Conservation (phyloP, 352 stramenopile species). For the Pythium brachiatum region DNA sequence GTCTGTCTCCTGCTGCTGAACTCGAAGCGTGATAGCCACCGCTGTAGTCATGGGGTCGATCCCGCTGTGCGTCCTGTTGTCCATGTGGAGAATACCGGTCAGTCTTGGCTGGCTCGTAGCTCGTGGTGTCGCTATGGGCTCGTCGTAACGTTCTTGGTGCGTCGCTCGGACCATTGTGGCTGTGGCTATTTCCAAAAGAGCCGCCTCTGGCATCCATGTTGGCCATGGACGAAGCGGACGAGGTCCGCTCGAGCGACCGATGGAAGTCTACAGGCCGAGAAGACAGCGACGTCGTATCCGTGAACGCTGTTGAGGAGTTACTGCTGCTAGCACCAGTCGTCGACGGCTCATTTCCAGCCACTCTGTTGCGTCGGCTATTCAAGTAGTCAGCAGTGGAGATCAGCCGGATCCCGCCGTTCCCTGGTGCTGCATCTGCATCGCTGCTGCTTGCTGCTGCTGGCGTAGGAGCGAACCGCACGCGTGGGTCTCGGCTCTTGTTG, state of each 20-base stretch:
- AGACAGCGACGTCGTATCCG: not conserved
- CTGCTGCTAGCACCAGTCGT: not conserved
- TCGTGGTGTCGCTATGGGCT: not conserved
- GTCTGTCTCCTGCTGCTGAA: not conserved
- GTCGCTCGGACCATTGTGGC: not conserved
- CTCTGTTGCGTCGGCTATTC: conserved; percentile 21
- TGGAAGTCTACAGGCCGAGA: not conserved
- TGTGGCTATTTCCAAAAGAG: not conserved
- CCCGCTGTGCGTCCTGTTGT: not conserved
- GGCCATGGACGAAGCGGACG: conserved; percentile 3
- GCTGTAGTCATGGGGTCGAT: too few species aligned
- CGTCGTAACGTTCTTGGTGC: not conserved
- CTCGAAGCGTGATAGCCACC: not conserved
- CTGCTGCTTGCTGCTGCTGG: not conserved
- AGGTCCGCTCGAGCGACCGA: conserved; percentile 1
- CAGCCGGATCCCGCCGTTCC: not conserved
- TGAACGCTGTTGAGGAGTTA: not conserved
- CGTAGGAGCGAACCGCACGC: not conserved
- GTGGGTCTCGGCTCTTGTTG: conserved; percentile 20
- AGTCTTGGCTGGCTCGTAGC: not conserved
- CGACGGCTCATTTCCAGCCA: not conserved
- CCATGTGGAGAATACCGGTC: not conserved
- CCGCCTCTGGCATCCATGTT: not conserved
- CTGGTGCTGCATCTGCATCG: not conserved
- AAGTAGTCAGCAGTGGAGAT: conserved; percentile 28